Evolutionary conservation across 2,329 filamentous ascomycete species (phyloP).

Genomic region (Bretziella fagacearum): DNA sequence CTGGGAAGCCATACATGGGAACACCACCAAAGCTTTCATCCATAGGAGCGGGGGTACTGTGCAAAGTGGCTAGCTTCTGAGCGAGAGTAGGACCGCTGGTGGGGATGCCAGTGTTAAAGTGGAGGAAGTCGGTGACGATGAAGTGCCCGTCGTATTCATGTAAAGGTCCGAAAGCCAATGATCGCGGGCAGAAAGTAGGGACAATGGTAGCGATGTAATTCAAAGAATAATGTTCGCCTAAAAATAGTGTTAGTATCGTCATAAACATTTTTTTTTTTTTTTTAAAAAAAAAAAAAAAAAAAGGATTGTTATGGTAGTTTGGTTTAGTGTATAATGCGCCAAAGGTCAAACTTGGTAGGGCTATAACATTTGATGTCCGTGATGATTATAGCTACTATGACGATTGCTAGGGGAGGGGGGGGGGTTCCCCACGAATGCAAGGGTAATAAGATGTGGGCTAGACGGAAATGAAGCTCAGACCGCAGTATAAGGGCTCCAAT

Average conservation of each 20-base stretch:
- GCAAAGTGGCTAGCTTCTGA: conserved; percentile 59
- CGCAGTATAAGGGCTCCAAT: no score
- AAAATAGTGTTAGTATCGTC: background rate
- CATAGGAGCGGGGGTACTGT: conserved; percentile 54
- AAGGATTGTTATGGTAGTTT: no score
- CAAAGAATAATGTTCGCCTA: conserved; percentile 67
- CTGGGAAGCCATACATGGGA: conserved; percentile 67
- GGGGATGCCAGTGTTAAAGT: conserved; percentile 33
- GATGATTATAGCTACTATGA: no score
- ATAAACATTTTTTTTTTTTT: background rate
- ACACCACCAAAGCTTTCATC: conserved; percentile 34
- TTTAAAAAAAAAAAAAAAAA: background rate
- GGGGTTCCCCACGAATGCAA: background rate
- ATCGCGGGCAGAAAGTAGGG: conserved; percentile 57
- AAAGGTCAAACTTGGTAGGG: no score
- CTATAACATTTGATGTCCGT: no score
- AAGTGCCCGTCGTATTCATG: conserved; percentile 37
- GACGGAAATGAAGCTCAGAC: no score
- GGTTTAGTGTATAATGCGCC: no score
- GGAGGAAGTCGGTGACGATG: conserved; percentile 64
- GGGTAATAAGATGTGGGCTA: background rate
- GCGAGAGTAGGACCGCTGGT: conserved; percentile 45
- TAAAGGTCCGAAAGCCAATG: conserved; percentile 53
- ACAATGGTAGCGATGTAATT: conserved; percentile 61
- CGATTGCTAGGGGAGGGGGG: no score